Evolutionary conservation across 129 eudicot species (phyloP), one percentile per base, ranked within the genome.

Genomic region (Kitagawia praeruptora): DNA sequence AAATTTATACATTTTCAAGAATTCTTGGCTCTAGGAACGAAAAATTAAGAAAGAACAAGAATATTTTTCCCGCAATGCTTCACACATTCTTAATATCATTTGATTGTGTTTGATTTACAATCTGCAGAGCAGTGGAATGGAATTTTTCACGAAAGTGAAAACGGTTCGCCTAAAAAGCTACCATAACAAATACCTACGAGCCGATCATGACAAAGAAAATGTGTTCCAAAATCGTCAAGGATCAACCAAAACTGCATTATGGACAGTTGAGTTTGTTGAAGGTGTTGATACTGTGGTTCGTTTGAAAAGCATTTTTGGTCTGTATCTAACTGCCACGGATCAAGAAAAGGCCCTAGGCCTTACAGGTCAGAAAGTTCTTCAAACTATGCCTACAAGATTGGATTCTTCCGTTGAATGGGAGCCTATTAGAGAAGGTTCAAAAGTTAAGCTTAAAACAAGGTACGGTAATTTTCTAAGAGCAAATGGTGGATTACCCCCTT

Each of bases 381-480:
- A 87, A 75, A 83, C 78, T 1, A 5, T 67, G 69, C 93, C 92
- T 3, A 72, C 37, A 18, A 86, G 80, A 45, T 78, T 88, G 5
- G 85, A 87, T 67, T 91, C 96, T 2, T 86, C 91, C 0, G n/a
- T 83, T 40, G 89, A 88, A 44, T 91, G 96, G 96, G 93, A 91
- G 61, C 92, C 93, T 25, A 58, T 87, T 14, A 81, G 89, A 8
- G 91, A 86, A 4, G 91, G 92, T 51, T 74, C 82, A 47, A 87
- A 81, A 40, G 86, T 85, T 8, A 84, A 78, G 78, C 76, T 90
- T 1, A 88, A 88, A 78, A 88, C 89, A 8, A 84, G 92, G 21
- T 88, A 90, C 23, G 96, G 92, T 15, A 86, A 88, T 23, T 90
- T 63, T 78, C 40, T 90, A 51, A 81, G 91, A 6, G 96, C 92